Base-by-base conservation (phyloP, 2,329 filamentous ascomycete species). In the Sclerotinia trifoliorum region DNA sequence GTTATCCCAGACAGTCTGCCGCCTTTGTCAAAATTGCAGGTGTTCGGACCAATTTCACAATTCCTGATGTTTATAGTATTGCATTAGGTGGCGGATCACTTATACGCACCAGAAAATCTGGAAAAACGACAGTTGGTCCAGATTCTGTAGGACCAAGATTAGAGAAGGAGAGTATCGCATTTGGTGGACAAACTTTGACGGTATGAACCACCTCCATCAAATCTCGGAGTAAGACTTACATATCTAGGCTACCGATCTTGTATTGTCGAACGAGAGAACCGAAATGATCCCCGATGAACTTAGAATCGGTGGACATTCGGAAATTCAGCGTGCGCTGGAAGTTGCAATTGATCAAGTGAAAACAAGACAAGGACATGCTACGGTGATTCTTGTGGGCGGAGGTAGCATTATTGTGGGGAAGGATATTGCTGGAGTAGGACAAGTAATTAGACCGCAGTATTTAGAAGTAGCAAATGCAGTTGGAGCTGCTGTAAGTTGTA, bases 381-480 rank as follows among this genome's bases (percentile, higher is more conserved):
- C 81, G 29, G 81, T 87, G 0, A 78, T 88, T 1, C 80, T 88
- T 0, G 86, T 88, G 0, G 86, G 86, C 2, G 86, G 86, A 6
- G 86, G 86, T 5, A 82, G 83, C 0, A 79, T 88, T 0, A 82
- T 83, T 3, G 81, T 82, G 0, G 72, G 78, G 7, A 76, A 78
- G 26, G 79, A 83, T 6, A 78, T 88, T 8, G 77, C 79, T 0
- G 84, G 84, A 0, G 85, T 86, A 0, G 79, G 80, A 8, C 78
- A 83, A 70, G 81, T 83, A 67, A 82, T 84, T 10, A 78, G 80
- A 5, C 86, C 86, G 0, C 80, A 82, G 2, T 83, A 82, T 62
- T 80, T 84, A 42, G 84, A 84, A 67, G 84, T 83, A 0, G 86
- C 86, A 4, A 88, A 88, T 74, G 86, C 86, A 0, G 83, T 88